These are phyloP conservation scores for Cyberlindnera bimundalis DNA, from an alignment of 805 yeast species.

Conservation along the genomic window DNA sequence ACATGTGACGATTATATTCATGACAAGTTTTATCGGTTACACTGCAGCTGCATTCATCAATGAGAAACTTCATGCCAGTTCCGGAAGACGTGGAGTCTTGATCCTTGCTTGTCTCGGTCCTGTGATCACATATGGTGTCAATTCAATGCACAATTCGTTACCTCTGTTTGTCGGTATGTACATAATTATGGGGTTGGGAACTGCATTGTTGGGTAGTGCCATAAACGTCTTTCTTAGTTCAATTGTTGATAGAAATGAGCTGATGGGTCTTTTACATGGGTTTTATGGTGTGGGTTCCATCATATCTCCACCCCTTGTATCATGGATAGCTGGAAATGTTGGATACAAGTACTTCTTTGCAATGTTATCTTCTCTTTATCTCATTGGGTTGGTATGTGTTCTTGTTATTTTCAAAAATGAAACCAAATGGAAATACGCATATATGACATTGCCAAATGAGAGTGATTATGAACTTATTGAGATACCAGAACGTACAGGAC, in stretches of 20 bases:
- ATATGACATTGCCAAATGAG: slow-evolving; percentile 7
- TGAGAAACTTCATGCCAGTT: slow-evolving; percentile 35
- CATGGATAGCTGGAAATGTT: slow-evolving; percentile 34
- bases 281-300: slow-evolving; percentile 72
- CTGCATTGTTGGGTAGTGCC: slow-evolving; percentile 53
- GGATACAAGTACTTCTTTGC: slow-evolving; percentile 15
- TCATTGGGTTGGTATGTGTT: slow-evolving; percentile 27
- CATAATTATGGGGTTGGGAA: slow-evolving; percentile 48
- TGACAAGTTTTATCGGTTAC: slow-evolving; percentile 54
- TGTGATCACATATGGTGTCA: slow-evolving; percentile 33
- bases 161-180: slow-evolving; percentile 37
- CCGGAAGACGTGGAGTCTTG: slow-evolving; percentile 50
- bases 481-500: neutral
- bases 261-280: slow-evolving; percentile 65
- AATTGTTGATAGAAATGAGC: slow-evolving; percentile 49
- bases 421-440: slow-evolving; percentile 33
- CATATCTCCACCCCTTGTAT: slow-evolving; percentile 61
- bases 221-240: slow-evolving; percentile 46
- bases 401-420: slow-evolving; percentile 47
- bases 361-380: slow-evolving; percentile 38
- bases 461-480: neutral
- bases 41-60: slow-evolving; percentile 48
- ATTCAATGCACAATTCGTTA: slow-evolving; percentile 38
- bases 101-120: slow-evolving; percentile 34
- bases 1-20: slow-evolving; percentile 45